phyloP scores from a whole-genome alignment of 305 asterid genomes.

The Plantago rigida region DNA sequence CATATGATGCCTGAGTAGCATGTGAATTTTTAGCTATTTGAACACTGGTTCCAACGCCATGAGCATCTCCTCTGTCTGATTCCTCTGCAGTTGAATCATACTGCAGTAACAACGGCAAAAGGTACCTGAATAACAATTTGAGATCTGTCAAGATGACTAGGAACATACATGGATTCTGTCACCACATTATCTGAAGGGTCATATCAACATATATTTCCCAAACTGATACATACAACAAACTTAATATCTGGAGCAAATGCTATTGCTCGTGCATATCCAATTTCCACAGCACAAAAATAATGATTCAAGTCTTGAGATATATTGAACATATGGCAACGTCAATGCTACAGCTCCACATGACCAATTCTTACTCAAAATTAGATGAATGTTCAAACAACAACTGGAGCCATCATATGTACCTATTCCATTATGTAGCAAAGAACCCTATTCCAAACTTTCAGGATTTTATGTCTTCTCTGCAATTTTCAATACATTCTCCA shows the following conservation, averaged over 20 bases:
- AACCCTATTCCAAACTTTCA: background rate
- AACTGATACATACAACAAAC: constrained; percentile 16
- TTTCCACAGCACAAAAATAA: constrained; percentile 1
- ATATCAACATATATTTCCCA: background rate
- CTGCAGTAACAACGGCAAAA: constrained; percentile 80
- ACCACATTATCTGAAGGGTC: constrained; percentile 7
- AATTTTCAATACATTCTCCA: too few relatives aligned
- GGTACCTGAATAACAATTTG: constrained; percentile 56
- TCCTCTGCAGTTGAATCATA: constrained; percentile 96
- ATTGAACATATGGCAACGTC: constrained; percentile 12
- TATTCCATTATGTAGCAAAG: too few relatives aligned
- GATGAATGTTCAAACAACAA: background rate
- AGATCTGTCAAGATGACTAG: constrained; percentile 23
- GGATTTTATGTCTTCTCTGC: too few relatives aligned
- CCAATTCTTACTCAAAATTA: background rate
- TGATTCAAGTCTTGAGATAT: constrained; percentile 1
- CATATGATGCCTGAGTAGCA: constrained; percentile 73
- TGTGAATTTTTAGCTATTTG: constrained; percentile 88
- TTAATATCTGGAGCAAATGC: constrained; percentile 12
- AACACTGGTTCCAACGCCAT: constrained; percentile 91
- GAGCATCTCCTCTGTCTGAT: constrained; percentile 66
- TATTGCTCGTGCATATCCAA: constrained; percentile 11
- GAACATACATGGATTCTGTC: constrained; percentile 12
- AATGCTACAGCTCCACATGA: constrained; percentile 1
- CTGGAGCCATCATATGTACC: background rate